Conservation (phyloP, 345 rosid genomes). For the Turnera subulata region DNA sequence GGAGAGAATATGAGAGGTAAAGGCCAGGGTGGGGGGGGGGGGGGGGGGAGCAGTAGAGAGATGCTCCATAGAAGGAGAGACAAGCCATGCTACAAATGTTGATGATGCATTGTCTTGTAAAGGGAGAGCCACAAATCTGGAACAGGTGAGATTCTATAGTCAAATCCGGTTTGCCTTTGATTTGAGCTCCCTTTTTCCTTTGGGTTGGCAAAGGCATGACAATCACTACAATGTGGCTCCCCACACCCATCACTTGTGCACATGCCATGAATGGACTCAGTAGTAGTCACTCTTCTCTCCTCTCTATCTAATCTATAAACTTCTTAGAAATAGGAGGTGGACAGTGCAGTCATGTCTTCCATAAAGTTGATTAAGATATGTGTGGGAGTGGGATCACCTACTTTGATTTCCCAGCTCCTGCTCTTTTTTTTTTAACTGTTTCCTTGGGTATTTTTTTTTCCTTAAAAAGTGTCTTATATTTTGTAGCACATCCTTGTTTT, state of each 20-base stretch:
- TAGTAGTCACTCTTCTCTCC: too few species aligned
- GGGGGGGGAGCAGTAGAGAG: too few species aligned
- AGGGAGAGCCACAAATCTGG: constrained; percentile 48
- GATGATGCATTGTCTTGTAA: constrained; percentile 62
- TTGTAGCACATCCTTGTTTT: too few species aligned
- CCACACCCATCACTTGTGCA: constrained; percentile 38
- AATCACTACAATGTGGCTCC: constrained; percentile 26
- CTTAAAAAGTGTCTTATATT: not conserved
- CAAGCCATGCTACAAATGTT: constrained; percentile 53
- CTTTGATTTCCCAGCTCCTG: too few species aligned
- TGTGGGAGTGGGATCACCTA: not conserved
- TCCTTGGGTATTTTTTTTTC: constrained; percentile 6
- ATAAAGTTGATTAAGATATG: constrained; percentile 2
- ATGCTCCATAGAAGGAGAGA: too few species aligned
- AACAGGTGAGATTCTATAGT: constrained; percentile 34
- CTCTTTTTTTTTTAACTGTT: too few species aligned
- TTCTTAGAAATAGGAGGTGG: too few species aligned
- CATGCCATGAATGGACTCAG: constrained; percentile 31
- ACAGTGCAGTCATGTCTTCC: constrained; percentile 42
- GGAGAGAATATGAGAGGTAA: too few species aligned
- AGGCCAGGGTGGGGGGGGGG: too few species aligned
- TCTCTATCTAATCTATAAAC: too few species aligned
- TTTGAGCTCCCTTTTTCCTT: not conserved
- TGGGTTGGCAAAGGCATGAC: constrained; percentile 15
- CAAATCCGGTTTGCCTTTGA: constrained; percentile 3